Base-by-base conservation (phyloP, 2,329 filamentous ascomycete species). In the Sphaerulina populicola region DNA sequence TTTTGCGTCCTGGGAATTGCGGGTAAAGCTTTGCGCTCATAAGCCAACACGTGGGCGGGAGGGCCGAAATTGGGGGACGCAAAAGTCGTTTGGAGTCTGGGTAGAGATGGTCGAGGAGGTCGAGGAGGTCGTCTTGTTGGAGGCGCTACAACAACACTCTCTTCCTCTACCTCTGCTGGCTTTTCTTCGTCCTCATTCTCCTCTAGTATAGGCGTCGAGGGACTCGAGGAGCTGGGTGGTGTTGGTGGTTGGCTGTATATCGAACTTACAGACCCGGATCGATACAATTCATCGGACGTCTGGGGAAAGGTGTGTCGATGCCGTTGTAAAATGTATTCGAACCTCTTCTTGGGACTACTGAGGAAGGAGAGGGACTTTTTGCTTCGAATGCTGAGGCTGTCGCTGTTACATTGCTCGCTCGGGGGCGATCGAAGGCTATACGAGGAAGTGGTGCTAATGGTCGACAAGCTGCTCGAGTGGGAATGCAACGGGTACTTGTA, bases 381-480 rank as follows among this genome's bases (percentile, higher is more conserved):
- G 56, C 58, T 60, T 14, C 54, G 58, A 30, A 55, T 45, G 37
- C 56, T 58, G 36, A 55, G 44, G 12, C 37, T 42, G 45, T 62
- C 58, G 49, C 47, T 52, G 21, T 51, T 45, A 29, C 51, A 53
- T 21, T 64, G 59, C 44, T 65, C 61, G 15, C 59, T 52, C 3
- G 62, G 56, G 21, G 63, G 63, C 2, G 51, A 44, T 49, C 57
- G 59, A 6, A 60, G 53, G 44, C 62, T 56, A 48, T 57, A 53
- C 33, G 47, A 55, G 21, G 57, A 56, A 8, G 53, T 51, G 2
- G 56, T 61, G 44, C 54, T 59, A 46, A 35, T 57, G 47, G 44
- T 53, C 7, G 62, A 63, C 12, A 62, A 57, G 53, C 59, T 64
- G 53, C 61, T 63, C 39, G 54, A 60, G 21, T 63, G 58, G 3